phyloP scores from a whole-genome alignment of 768 basidiomycete species.

The Omphalotus guepiniiformis region DNA sequence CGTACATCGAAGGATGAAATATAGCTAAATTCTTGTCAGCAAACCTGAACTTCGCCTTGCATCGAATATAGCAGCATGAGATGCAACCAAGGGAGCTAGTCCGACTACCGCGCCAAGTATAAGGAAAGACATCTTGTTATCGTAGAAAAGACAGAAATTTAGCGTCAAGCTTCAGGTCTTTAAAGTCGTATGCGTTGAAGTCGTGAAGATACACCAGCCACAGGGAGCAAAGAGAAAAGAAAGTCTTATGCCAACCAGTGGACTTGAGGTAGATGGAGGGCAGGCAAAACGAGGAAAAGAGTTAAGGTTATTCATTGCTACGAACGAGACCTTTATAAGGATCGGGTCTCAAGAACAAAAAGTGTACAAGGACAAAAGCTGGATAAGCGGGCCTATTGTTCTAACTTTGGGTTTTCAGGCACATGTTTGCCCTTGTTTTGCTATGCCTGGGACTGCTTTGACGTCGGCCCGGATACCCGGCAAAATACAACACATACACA shows the following conservation, averaged over 20 bases:
- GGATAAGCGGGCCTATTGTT: no score
- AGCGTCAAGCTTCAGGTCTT: not conserved
- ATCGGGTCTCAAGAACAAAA: no score
- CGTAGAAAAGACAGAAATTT: not conserved
- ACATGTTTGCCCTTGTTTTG: no score
- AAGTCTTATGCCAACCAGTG: slow-evolving; percentile 5
- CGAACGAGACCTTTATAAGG: no score
- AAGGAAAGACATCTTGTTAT: not conserved
- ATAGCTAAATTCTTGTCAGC: slow-evolving; percentile 23
- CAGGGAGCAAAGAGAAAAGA: not conserved
- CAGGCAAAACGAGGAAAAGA: not conserved
- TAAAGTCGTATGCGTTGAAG: no score
- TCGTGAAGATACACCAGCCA: not conserved
- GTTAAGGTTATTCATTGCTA: not conserved
- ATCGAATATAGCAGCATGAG: slow-evolving; percentile 1
- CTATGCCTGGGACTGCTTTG: no score
- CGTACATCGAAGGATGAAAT: slow-evolving; percentile 38
- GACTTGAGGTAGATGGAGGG: not conserved
- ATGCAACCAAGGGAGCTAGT: not conserved
- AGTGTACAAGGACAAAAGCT: no score
- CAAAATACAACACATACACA: no score
- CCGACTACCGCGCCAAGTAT: not conserved
- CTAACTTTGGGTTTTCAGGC: no score
- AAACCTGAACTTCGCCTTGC: no score
- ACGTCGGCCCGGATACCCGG: no score